Evolutionary conservation across 805 yeast species (phyloP), one percentile per base, ranked within the genome.

Genomic region (Geotrichum ghanense): DNA sequence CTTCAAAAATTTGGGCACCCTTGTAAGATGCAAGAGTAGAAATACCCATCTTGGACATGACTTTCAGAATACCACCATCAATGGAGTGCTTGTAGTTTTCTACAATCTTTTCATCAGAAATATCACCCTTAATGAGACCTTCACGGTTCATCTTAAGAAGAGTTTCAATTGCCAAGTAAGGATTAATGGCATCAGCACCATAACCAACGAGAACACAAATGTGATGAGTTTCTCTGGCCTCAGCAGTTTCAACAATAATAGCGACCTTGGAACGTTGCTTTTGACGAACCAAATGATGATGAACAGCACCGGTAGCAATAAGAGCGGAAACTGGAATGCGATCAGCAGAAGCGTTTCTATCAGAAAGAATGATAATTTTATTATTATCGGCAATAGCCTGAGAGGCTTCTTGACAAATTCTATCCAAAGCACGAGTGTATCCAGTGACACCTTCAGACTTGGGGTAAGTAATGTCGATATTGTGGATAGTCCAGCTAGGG

Each of bases 1-100:
- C 95, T 68, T 90, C 98, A 64, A 92, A 90, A 61, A 90, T 92
- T 71, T 90, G 98, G 23, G 98, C 98, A 67, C 97, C 97, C 70
- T 90, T 90, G 70, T 90, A 90, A n/a, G 96, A 86, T 10, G 97
- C 96, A 63, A 90, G 73, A 24, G 98, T 92, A 25, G 97, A 89
- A 57, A 90, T 92, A 73, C 98, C 98, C 97, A 90, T 92, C 74
- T 92, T 90, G 31, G 97, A 87, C 98, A 90, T 90, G 50, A 92
- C 97, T 72, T 92, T 90, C 58, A 87, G 71, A 56, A 90, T 82
- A 67, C 97, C 97, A 47, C 87, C 83, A 61, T 90, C 95, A 50
- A 85, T 73, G 10, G 97, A 82, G 54, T 78, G 73, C 62, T 82
- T 84, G 70, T 87, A 90, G 71, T 90, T 90, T 45, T 72, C 72